Base-by-base conservation (phyloP, 2,329 filamentous ascomycete species). In the Onygena corvina region DNA sequence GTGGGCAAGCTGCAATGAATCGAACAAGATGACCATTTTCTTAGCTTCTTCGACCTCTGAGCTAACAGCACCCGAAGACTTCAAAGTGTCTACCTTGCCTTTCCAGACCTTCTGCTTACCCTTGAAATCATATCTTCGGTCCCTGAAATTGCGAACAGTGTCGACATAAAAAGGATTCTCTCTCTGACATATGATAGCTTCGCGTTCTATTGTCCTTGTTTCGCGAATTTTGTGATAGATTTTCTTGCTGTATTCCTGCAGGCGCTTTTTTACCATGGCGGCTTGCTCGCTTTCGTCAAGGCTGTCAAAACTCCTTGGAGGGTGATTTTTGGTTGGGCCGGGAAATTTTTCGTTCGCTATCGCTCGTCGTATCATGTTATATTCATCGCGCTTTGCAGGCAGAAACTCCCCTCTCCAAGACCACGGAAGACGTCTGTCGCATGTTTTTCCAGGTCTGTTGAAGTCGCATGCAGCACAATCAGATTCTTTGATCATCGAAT, bases 161-260 rank as follows among this genome's bases (percentile, higher is more conserved):
- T 98, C 80, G 59, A 98, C 90, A 61, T 98, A 98, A 65, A 98
- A 98, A 0, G 92, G 92, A 53, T 98, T 98, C 63, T 98, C 92
- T 55, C 92, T 79, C 63, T 98, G 92, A 61, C 92, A 98, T 60
- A 98, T 96, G 62, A 98, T 95, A 8, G 93, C 92, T 65, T 98
- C 92, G 48, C 89, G 81, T 54, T 92, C 83, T 51, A 93, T 92
- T 0, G 86, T 96, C 46, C 83, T 94, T 9, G 86, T 84, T 54
- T 96, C 92, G 65, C 94, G 89, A 52, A 98, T 96, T 66, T 96
- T 98, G 75, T 98, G 92, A 63, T 98, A 98, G 55, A 98, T 94
- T 69, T 98, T 98, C 66, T 96, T 94, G 61, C 87, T 93, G 70
- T 94, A 98, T 29, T 88, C 76, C 56, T 90, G 87, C 44, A 98